Percentiles rank a stretch among this genome's conserved stretches.
Evolutionary conservation across 768 basidiomycete species (phyloP).

Genomic region (Amanita muscaria): DNA sequence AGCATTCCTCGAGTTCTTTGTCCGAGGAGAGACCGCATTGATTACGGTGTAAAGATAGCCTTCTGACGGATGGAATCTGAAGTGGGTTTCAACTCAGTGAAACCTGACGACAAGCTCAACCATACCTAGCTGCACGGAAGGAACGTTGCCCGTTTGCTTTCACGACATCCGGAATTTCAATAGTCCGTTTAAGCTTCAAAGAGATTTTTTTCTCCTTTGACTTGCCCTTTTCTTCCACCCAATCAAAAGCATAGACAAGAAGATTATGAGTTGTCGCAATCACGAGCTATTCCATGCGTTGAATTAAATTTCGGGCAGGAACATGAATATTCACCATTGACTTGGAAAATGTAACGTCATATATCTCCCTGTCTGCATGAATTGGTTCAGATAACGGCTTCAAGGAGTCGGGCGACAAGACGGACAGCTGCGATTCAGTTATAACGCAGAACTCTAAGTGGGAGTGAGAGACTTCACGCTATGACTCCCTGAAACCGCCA

Average conservation of each 20-base stretch:
- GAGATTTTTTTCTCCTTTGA: slow-evolving; percentile 16
- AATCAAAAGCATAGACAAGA: slow-evolving; percentile 40
- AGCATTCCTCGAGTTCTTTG: slow-evolving; percentile 40
- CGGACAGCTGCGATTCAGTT: slow-evolving; percentile 36
- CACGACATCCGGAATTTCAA: slow-evolving; percentile 22
- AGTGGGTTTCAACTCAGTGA: background rate
- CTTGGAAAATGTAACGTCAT: slow-evolving; percentile 73
- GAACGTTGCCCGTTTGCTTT: slow-evolving; percentile 37
- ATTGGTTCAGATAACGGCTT: slow-evolving; percentile 39
- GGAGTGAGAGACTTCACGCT: slow-evolving; percentile 38
- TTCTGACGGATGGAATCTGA: slow-evolving; percentile 50
- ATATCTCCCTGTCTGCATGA: slow-evolving; percentile 69
- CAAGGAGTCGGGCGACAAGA: slow-evolving; percentile 60
- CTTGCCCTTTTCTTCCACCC: slow-evolving; percentile 34
- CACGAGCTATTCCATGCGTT: slow-evolving; percentile 40
- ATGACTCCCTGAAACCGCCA: slow-evolving; percentile 68
- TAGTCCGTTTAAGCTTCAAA: background rate
- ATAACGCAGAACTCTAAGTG: slow-evolving; percentile 1
- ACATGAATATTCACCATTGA: slow-evolving; percentile 38
- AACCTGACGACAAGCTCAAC: background rate
- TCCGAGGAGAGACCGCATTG: slow-evolving; percentile 59
- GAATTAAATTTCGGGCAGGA: slow-evolving; percentile 1
- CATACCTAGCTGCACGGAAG: slow-evolving; percentile 59
- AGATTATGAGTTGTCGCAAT: slow-evolving; percentile 58
- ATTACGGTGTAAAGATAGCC: slow-evolving; percentile 58